phyloP scores from a whole-genome alignment of 352 stramenopile genomes.

The Pythium chondricola region DNA sequence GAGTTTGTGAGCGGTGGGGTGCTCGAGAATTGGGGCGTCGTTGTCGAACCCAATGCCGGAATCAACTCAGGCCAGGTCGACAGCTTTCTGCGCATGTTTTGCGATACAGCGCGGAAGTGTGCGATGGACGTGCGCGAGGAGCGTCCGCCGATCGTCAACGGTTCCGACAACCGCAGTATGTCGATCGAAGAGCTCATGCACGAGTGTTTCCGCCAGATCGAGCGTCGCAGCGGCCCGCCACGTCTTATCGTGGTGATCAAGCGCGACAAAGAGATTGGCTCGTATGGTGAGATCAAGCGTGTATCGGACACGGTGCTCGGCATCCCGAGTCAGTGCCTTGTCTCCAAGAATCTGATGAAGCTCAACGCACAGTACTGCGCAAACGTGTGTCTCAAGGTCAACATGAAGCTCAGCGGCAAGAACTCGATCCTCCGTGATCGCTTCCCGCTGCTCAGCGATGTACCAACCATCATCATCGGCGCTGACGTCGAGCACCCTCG shows the following conservation, averaged over 20 bases:
- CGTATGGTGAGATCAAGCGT: conserved; percentile 68
- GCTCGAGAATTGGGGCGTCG: conserved; percentile 53
- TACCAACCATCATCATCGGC: conserved; percentile 72
- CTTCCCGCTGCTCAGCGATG: conserved; percentile 34
- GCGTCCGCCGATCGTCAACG: conserved; percentile 35
- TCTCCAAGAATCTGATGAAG: conserved; percentile 38
- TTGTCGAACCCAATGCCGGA: conserved; percentile 20
- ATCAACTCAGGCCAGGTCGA: conserved; percentile 13
- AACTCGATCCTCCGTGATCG: conserved; percentile 45
- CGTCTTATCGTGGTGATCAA: conserved; percentile 33
- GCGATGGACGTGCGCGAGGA: conserved; percentile 35
- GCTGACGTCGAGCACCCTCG: conserved; percentile 70
- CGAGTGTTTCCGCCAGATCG: conserved; percentile 41
- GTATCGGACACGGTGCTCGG: conserved; percentile 61
- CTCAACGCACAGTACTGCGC: conserved; percentile 46
- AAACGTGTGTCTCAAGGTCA: conserved; percentile 72
- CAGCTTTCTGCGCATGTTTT: conserved; percentile 38
- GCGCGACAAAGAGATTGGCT: conserved; percentile 12
- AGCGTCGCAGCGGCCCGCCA: conserved; percentile 14
- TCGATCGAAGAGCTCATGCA: conserved; percentile 60
- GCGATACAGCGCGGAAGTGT: conserved; percentile 26
- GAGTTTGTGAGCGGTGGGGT: conserved; percentile 47
- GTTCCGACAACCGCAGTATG: conserved; percentile 24
- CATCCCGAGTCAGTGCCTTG: conserved; percentile 66
- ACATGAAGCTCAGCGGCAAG: conserved; percentile 69